A percentile compares a stretch with the other conserved stretches of the same genome.
Conservation (phyloP, 306 rosid genomes). For the Prunus salicina region DNA sequence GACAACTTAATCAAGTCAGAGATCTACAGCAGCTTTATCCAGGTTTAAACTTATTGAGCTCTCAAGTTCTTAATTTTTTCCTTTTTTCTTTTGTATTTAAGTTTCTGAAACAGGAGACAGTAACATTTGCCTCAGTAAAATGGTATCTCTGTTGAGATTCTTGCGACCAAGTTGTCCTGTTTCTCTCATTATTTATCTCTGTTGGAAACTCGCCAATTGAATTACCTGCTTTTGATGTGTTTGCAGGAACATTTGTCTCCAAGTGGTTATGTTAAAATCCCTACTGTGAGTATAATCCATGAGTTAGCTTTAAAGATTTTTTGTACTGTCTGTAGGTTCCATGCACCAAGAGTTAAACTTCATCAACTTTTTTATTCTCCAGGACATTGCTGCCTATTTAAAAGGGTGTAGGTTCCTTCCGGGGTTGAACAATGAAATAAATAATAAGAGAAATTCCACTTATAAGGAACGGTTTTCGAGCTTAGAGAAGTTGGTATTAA, state of each 20-base stretch:
- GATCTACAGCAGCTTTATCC: slow-evolving; percentile 60
- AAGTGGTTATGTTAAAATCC: slow-evolving; percentile 74
- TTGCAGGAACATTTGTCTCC: slow-evolving; percentile 81
- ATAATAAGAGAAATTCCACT: slow-evolving; percentile 42
- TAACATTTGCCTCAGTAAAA: neutral
- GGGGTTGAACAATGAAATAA: slow-evolving; percentile 70
- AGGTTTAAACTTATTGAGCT: slow-evolving; percentile 41
- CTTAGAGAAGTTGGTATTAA: slow-evolving; percentile 65
- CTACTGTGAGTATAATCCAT: slow-evolving; percentile 56
- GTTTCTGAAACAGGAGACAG: slow-evolving; percentile 5
- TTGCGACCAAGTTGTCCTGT: neutral
- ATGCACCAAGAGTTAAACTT: neutral
- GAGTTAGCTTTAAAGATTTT: neutral
- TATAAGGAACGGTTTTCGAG: slow-evolving; percentile 72
- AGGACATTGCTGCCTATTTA: slow-evolving; percentile 56
- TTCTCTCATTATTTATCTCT: neutral
- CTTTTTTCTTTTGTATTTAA: neutral
- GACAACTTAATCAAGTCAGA: slow-evolving; percentile 47
- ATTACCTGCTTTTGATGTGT: neutral
- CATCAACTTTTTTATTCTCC: slow-evolving; percentile 17
- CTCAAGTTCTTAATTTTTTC: neutral
- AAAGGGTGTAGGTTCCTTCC: slow-evolving; percentile 77
- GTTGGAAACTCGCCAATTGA: neutral
- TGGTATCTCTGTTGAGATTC: neutral
- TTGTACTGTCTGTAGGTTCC: neutral